Conservation (phyloP, 1,139 yeast genomes). For the Magnusiomyces paraingens region DNA sequence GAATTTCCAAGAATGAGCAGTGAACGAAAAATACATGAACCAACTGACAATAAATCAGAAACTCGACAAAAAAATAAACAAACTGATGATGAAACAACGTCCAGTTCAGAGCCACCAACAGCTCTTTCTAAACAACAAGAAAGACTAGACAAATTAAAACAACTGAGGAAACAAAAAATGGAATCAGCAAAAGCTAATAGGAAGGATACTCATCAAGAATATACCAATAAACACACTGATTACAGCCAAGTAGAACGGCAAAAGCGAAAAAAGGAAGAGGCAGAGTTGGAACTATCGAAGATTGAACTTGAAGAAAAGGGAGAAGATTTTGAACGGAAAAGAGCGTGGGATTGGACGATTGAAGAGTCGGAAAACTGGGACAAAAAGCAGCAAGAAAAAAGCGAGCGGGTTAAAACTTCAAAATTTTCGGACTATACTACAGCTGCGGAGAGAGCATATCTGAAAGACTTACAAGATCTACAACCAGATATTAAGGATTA, state of each 20-base stretch:
- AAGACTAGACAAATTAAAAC: conserved; percentile 9
- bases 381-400: conserved; percentile 33
- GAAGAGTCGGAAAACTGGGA: conserved; percentile 69
- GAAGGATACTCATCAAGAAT: conserved; percentile 39
- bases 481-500: conserved; percentile 41
- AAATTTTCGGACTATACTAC: conserved; percentile 41
- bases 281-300: conserved; percentile 38
- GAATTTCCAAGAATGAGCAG: not conserved
- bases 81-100: not conserved
- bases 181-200: conserved; percentile 36
- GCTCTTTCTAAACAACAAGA: not conserved
- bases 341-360: conserved; percentile 57
- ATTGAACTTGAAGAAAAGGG: conserved; percentile 36
- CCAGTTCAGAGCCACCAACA: not conserved
- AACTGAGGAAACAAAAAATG: conserved; percentile 15
- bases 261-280: conserved; percentile 34
- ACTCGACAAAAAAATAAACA: too few relatives aligned
- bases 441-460: conserved; percentile 51
- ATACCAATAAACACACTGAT: conserved; percentile 33
- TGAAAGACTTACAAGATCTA: conserved; percentile 40
- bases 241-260: conserved; percentile 29
- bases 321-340: conserved; percentile 38
- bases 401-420: conserved; percentile 18
- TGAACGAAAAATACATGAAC: not conserved
- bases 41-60: too few relatives aligned